These are phyloP conservation scores for Phoenix dactylifera DNA, from an alignment of 176 grass and related monocot species.

Conservation along the genomic window DNA sequence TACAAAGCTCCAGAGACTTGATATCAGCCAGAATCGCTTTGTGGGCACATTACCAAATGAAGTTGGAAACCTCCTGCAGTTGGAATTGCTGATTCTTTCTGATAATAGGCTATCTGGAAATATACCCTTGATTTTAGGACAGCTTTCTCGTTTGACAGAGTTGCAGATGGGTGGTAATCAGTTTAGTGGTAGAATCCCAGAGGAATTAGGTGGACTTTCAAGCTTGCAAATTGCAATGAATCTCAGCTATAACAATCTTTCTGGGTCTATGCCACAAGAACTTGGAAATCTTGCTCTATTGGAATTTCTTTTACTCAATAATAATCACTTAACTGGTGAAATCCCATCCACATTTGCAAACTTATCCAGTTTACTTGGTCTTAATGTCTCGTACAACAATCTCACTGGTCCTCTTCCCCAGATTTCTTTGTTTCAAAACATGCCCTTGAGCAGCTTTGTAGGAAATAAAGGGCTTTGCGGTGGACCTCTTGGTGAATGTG, in stretches of 20 bases:
- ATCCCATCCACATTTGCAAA: constrained; percentile 88
- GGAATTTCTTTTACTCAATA: constrained; percentile 71
- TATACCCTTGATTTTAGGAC: constrained; percentile 70
- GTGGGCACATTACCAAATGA: constrained; percentile 61
- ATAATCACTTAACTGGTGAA: constrained; percentile 79
- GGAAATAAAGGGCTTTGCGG: constrained; percentile 94
- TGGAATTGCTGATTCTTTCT: constrained; percentile 77
- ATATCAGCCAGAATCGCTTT: constrained; percentile 90
- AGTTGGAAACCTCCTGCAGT: constrained; percentile 65
- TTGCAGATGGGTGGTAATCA: constrained; percentile 91
- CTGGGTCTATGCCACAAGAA: constrained; percentile 70
- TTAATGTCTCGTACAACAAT: constrained; percentile 90
- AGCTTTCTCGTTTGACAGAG: constrained; percentile 77
- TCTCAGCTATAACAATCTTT: constrained; percentile 81
- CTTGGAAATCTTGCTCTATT: constrained; percentile 84
- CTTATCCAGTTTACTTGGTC: constrained; percentile 73
- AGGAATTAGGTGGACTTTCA: constrained; percentile 69
- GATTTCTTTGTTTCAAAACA: constrained; percentile 70
- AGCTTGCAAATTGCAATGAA: constrained; percentile 97
- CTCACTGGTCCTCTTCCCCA: constrained; percentile 64
- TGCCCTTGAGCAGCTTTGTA: constrained; percentile 59
- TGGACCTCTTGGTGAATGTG: constrained; percentile 70
- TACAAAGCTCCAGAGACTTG: constrained; percentile 77
- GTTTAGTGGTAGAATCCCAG: constrained; percentile 71
- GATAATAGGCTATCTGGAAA: constrained; percentile 69